Base-by-base conservation (phyloP, 306 rosid genomes). In the Corylus heterophylla region DNA sequence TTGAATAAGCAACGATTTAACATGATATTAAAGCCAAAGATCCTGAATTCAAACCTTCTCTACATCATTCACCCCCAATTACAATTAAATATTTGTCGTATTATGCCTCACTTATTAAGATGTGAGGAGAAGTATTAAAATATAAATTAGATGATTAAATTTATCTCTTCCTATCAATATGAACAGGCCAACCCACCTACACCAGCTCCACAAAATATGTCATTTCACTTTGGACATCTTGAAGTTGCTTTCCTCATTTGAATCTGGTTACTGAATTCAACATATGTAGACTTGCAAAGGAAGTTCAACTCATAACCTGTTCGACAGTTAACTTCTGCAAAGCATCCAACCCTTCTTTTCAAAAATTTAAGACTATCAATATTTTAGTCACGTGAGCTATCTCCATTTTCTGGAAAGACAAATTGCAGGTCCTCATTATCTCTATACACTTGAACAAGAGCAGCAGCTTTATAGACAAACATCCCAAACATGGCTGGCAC, bases 401-500 rank as follows among this genome's bases (percentile, higher is more conserved):
- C 82, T 14, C 86, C 83, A 71, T 84, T 82, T 42, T 91, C 95
- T 6, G 97, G 95, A 82, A 92, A 92, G 51, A 85, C 81, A 48
- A 94, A 44, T 55, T 18, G 79, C 67, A 94, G 86, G 79, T 87
- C 93, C 82, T 92, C 94, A 44, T 94, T 94, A 79, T 94, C 98
- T 84, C 98, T 87, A 75, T 94, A 92, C 50, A 91, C 97, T 91
- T 94, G 98, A 59, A 88, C 92, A 54, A 94, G 92, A 37, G 71
- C 90, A 56, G 97, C 98, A 73, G 94, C 98, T 85, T 94, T 94
- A 83, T 94, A 91, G 68, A 91, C 98, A 76, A 94, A 90, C 97
- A 94, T 81, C 81, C 98, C 98, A 71, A 92, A 77, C 93, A 92
- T 92, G 45, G 98, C 98, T 12, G 98, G 98, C 75, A 90, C 94